phyloP scores from a whole-genome alignment of 2,329 filamentous ascomycete species.

The Scleromitrula shiraiana region DNA sequence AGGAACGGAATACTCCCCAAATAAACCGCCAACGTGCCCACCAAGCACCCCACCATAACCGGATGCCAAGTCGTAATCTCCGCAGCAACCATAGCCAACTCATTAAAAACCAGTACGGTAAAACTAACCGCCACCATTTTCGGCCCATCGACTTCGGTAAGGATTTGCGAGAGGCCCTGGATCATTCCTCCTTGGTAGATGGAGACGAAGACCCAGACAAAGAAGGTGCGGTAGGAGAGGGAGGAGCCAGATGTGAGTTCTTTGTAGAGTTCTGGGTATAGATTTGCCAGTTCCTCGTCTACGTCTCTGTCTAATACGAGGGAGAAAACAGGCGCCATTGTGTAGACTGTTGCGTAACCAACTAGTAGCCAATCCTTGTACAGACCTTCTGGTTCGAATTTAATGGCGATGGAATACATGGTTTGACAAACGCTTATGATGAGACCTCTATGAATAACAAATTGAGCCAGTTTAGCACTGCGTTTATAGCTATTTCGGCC shows the following conservation, averaged over 20 bases:
- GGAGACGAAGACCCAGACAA: slow-evolving; percentile 90
- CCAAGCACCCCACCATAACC: slow-evolving; percentile 75
- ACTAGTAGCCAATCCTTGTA: slow-evolving; percentile 97
- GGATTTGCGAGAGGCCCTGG: slow-evolving; percentile 83
- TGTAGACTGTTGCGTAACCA: slow-evolving; percentile 94
- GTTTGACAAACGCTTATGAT: slow-evolving; percentile 96
- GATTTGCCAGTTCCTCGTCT: slow-evolving; percentile 83
- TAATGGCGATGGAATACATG: slow-evolving; percentile 88
- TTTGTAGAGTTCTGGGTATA: slow-evolving; percentile 96
- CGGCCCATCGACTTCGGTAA: slow-evolving; percentile 67
- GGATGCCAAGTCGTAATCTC: slow-evolving; percentile 97
- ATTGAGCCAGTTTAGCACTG: slow-evolving; percentile 89
- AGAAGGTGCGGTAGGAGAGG: slow-evolving; percentile 88
- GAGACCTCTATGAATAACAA: slow-evolving; percentile 93
- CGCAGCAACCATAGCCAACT: slow-evolving; percentile 93
- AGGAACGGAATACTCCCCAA: slow-evolving; percentile 79
- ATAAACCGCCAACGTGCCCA: slow-evolving; percentile 78
- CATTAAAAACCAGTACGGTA: slow-evolving; percentile 85
- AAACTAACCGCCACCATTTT: slow-evolving; percentile 87
- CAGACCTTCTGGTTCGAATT: slow-evolving; percentile 87
- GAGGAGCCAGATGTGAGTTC: slow-evolving; percentile 86
- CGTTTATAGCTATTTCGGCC: slow-evolving; percentile 96
- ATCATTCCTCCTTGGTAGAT: slow-evolving; percentile 95
- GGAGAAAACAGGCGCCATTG: slow-evolving; percentile 84
- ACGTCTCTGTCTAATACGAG: slow-evolving; percentile 93